Conservation (phyloP, 2,329 filamentous ascomycete genomes). For the Capronia americana region DNA sequence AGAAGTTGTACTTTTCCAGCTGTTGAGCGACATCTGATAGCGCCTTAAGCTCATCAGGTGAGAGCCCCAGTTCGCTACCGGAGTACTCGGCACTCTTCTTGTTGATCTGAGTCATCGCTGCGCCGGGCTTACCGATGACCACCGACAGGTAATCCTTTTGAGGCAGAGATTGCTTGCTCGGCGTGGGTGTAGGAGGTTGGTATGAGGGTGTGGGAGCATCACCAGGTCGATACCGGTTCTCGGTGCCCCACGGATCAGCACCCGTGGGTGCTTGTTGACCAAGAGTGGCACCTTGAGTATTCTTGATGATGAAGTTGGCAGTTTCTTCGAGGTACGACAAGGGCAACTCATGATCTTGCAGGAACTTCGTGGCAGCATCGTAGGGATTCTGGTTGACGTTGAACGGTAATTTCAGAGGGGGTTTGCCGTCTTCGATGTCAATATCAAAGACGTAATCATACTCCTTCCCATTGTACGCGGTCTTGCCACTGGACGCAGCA, state of each 20-base stretch:
- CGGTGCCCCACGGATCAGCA: constrained; percentile 77
- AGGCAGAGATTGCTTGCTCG: constrained; percentile 60
- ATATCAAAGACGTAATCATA: constrained; percentile 98
- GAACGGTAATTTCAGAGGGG: constrained; percentile 89
- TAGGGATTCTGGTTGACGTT: constrained; percentile 93
- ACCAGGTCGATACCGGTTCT: constrained; percentile 78
- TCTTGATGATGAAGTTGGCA: constrained; percentile 87
- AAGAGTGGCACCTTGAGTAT: constrained; percentile 85
- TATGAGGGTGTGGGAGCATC: constrained; percentile 58
- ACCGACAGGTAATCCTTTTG: constrained; percentile 82
- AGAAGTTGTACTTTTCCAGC: constrained; percentile 58
- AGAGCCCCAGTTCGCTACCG: constrained; percentile 75
- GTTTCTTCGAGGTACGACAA: constrained; percentile 89
- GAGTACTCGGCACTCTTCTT: constrained; percentile 76
- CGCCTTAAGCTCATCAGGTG: constrained; percentile 70
- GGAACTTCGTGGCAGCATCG: constrained; percentile 87
- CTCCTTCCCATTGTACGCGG: constrained; percentile 78
- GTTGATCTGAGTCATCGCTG: constrained; percentile 77
- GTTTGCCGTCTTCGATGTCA: constrained; percentile 92
- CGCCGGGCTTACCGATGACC: constrained; percentile 70
- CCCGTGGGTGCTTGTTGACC: constrained; percentile 61
- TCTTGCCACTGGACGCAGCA: constrained; percentile 81
- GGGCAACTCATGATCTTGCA: constrained; percentile 85
- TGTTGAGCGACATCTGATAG: constrained; percentile 67
- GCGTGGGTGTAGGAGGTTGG: constrained; percentile 39